phyloP scores from a whole-genome alignment of 2,329 filamentous ascomycete genomes.

The Lizonia empirigonia region DNA sequence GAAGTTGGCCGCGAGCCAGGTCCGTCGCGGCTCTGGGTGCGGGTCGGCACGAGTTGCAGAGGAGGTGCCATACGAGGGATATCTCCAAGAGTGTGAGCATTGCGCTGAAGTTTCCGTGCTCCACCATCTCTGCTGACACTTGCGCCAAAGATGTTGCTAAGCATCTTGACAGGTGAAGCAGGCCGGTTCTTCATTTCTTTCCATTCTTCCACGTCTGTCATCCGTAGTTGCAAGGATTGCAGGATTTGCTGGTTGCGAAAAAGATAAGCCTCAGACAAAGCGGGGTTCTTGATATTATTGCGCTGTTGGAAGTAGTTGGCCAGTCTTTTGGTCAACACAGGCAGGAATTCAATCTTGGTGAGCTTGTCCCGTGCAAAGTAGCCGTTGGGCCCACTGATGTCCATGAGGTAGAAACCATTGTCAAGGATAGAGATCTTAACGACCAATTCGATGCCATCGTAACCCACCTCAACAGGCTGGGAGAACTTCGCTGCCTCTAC shows the following conservation, averaged over 20 bases:
- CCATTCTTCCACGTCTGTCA: slow-evolving; percentile 63
- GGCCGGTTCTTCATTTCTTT: slow-evolving; percentile 67
- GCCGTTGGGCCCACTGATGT: slow-evolving; percentile 69
- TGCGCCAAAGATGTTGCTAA: slow-evolving; percentile 79
- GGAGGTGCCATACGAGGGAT: slow-evolving; percentile 45
- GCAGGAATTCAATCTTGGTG: slow-evolving; percentile 72
- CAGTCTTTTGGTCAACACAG: slow-evolving; percentile 75
- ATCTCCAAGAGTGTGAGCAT: slow-evolving; percentile 42
- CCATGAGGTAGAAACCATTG: slow-evolving; percentile 62
- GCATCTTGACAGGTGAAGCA: slow-evolving; percentile 86
- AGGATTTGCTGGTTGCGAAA: slow-evolving; percentile 80
- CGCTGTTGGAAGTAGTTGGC: slow-evolving; percentile 74
- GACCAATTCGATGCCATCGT: slow-evolving; percentile 70
- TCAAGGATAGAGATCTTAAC: slow-evolving; percentile 64
- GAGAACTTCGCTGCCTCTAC: slow-evolving; percentile 72
- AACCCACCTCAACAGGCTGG: slow-evolving; percentile 54
- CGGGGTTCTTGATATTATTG: slow-evolving; percentile 68
- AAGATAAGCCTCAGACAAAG: slow-evolving; percentile 70
- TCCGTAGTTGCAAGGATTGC: slow-evolving; percentile 68
- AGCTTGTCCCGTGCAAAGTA: slow-evolving; percentile 76
- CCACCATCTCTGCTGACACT: slow-evolving; percentile 55
- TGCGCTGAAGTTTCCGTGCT: slow-evolving; percentile 43
- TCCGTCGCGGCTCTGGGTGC: slow-evolving; percentile 46
- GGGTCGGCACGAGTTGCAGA: slow-evolving; percentile 41
- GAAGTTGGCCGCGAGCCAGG: slow-evolving; percentile 41